These are phyloP conservation scores for Batkoa obscura DNA, from an alignment of 371 early-diverging fungal species.

Conservation along the genomic window DNA sequence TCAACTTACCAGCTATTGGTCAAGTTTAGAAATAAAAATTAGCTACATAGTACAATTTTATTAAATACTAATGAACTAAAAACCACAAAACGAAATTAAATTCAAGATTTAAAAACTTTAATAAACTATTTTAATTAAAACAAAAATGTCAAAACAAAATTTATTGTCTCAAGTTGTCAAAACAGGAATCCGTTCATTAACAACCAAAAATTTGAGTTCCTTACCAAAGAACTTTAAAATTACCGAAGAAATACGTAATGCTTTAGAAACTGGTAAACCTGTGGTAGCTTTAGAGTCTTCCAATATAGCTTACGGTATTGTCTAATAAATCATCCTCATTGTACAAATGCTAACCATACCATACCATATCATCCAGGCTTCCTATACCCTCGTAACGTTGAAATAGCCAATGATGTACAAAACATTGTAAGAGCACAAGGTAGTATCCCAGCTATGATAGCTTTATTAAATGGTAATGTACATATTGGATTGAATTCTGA, in stretches of 20 bases:
- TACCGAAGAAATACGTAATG: conserved; percentile 20
- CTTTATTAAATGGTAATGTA: conserved; percentile 55
- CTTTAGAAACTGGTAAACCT: conserved; percentile 36
- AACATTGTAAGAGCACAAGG: conserved; percentile 45
- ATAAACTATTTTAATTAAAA: too few species aligned
- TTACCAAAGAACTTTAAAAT: not conserved
- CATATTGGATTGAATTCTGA: conserved; percentile 5
- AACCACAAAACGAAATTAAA: too few species aligned
- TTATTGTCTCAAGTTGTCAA: too few species aligned
- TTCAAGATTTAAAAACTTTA: too few species aligned
- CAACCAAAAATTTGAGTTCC: too few species aligned
- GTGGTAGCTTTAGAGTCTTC: conserved; percentile 90
- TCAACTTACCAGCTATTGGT: too few species aligned
- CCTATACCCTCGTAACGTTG: conserved; percentile 82
- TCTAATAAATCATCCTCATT: too few species aligned
- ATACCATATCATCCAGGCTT: conserved; percentile 28
- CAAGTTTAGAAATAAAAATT: too few species aligned
- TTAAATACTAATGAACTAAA: too few species aligned
- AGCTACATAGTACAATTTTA: too few species aligned
- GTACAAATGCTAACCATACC: not conserved
- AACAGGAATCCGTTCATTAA: too few species aligned
- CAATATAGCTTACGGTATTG: conserved; percentile 73
- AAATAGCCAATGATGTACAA: conserved; percentile 64
- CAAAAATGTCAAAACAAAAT: too few species aligned
- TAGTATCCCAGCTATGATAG: conserved; percentile 77